Evolutionary conservation across 129 eudicot species (phyloP).

Genomic region (Saposhnikovia divaricata): DNA sequence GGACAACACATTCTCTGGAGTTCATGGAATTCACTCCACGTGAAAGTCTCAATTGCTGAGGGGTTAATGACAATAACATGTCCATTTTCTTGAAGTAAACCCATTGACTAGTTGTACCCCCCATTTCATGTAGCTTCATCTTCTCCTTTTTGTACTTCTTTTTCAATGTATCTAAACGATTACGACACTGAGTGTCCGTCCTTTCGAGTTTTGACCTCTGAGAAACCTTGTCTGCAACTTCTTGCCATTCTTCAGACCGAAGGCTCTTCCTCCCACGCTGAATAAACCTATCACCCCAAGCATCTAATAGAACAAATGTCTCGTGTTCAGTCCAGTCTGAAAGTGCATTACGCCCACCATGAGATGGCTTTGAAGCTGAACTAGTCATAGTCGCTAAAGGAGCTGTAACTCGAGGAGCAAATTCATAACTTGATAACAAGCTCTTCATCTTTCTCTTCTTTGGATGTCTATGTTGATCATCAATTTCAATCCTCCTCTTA

Average conservation of each 20-base stretch:
- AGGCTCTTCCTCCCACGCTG: conserved; percentile 77
- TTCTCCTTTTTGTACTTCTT: conserved; percentile 92
- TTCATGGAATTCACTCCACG: conserved; percentile 22
- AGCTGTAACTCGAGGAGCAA: conserved; percentile 71
- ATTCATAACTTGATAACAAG: conserved; percentile 67
- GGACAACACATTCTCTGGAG: conserved; percentile 33
- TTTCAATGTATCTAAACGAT: conserved; percentile 78
- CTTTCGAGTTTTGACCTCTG: conserved; percentile 62
- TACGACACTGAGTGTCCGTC: conserved; percentile 75
- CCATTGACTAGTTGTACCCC: conserved; percentile 43
- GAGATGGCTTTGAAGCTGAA: conserved; percentile 35
- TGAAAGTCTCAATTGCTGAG: conserved; percentile 27
- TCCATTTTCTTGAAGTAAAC: conserved; percentile 76
- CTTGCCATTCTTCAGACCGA: conserved; percentile 79
- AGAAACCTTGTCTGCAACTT: conserved; percentile 71
- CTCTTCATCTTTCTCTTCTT: conserved; percentile 76
- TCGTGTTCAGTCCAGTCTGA: conserved; percentile 81
- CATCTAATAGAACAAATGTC: conserved; percentile 62
- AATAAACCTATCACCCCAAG: conserved; percentile 83
- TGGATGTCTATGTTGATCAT: conserved; percentile 41
- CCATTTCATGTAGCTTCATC: conserved; percentile 18
- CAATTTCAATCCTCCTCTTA: conserved; percentile 17
- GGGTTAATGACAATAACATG: conserved; percentile 40
- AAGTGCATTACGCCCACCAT: conserved; percentile 58
- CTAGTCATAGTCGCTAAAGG: conserved; percentile 24